A percentile compares a stretch with the other conserved stretches of the same genome.
Evolutionary conservation across 495 filamentous ascomycete genomes (phyloP).

Genomic region (Staphylotrichum longicolle): DNA sequence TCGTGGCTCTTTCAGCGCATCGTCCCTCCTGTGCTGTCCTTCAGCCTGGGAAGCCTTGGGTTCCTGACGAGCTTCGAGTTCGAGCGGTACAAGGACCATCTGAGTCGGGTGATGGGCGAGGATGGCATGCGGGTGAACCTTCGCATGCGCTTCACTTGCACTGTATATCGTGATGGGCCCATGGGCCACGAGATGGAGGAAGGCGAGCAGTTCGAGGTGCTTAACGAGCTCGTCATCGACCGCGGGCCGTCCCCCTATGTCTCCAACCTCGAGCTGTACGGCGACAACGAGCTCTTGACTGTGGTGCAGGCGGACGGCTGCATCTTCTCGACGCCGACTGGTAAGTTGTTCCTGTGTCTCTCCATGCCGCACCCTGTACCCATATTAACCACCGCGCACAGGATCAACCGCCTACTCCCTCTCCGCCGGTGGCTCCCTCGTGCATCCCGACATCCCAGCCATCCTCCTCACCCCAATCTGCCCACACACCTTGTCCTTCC

Average conservation of each 20-base stretch:
- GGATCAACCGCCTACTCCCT: constrained; percentile 94
- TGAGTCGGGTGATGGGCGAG: constrained; percentile 84
- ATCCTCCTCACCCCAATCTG: constrained; percentile 98
- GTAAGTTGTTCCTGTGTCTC: constrained; percentile 41
- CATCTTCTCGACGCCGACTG: constrained; percentile 95
- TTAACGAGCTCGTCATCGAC: constrained; percentile 97
- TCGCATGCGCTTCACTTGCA: constrained; percentile 97
- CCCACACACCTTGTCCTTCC: constrained; percentile 93
- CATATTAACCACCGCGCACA: constrained; percentile 25
- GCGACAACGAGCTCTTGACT: constrained; percentile 87
- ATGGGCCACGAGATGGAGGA: constrained; percentile 58
- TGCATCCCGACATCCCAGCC: constrained; percentile 94
- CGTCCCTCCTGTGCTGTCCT: constrained; percentile 85
- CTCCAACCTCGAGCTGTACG: constrained; percentile 92
- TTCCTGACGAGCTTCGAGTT: constrained; percentile 95
- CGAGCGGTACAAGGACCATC: constrained; percentile 70
- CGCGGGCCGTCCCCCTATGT: constrained; percentile 95
- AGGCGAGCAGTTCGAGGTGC: constrained; percentile 86
- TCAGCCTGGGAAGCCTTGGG: constrained; percentile 83
- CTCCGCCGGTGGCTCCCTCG: constrained; percentile 90
- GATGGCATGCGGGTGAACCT: constrained; percentile 92
- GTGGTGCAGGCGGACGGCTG: constrained; percentile 95
- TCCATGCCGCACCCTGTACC: background rate
- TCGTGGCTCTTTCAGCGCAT: constrained; percentile 93
- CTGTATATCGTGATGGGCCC: constrained; percentile 69